These are phyloP conservation scores for Cymbopogon citratus DNA, from an alignment of 176 grass and related monocot genomes.

Conservation along the genomic window DNA sequence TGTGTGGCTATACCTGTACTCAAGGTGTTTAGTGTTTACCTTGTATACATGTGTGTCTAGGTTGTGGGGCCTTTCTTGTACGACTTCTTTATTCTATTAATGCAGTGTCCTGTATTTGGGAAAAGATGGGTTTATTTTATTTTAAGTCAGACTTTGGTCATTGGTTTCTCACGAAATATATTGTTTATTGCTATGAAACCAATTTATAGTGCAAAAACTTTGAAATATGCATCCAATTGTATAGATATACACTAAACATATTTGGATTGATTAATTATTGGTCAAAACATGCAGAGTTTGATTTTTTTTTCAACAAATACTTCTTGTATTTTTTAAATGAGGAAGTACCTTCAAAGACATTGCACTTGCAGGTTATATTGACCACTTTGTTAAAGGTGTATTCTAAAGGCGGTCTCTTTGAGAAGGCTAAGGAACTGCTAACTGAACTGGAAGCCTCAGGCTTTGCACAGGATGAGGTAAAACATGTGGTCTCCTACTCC, in stretches of 20 bases:
- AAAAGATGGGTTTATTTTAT: neutral
- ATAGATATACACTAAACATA: neutral
- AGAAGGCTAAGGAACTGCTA: constrained; percentile 79
- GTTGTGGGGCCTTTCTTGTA: neutral
- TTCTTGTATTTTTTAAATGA: neutral
- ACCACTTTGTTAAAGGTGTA: constrained; percentile 97
- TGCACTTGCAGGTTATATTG: constrained; percentile 65
- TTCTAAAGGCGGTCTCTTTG: constrained; percentile 85
- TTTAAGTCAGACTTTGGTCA: neutral
- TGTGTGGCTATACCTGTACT: neutral
- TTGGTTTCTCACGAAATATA: neutral
- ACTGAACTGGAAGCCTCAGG: constrained; percentile 67
- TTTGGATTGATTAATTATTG: neutral
- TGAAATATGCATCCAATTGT: neutral
- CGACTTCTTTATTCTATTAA: neutral
- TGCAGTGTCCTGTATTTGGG: neutral
- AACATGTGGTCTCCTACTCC: constrained; percentile 9
- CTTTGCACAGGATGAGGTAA: constrained; percentile 90
- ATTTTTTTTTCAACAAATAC: neutral
- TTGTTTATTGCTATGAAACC: neutral
- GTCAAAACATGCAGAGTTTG: neutral
- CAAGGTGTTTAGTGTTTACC: neutral
- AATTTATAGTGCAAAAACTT: neutral
- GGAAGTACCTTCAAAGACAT: neutral
- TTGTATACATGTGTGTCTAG: neutral